Percentiles rank a stretch among this genome's conserved stretches.
These are phyloP conservation scores for Pseudogymnoascus sp. DNA, from an alignment of 2,329 filamentous ascomycete species.

Conservation along the genomic window DNA sequence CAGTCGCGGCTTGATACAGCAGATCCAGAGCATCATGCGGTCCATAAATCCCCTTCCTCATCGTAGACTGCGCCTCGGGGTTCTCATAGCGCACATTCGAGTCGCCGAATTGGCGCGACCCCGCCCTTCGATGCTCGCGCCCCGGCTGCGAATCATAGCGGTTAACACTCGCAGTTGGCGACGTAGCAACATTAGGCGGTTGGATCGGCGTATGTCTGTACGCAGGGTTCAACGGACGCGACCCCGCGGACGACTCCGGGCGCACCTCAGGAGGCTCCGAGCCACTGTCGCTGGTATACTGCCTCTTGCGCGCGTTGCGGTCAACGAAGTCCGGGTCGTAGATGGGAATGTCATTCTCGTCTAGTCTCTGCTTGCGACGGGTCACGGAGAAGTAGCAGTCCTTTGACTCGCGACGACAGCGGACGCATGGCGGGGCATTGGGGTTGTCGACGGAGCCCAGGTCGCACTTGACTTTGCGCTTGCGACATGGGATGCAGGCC, in stretches of 20 bases:
- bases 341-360: conserved; percentile 27
- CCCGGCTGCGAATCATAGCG: conserved; percentile 55
- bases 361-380: conserved; percentile 76
- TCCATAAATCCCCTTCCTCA: conserved; percentile 70
- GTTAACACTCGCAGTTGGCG: conserved; percentile 57
- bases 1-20: conserved; percentile 75
- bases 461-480: conserved; percentile 48
- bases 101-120: conserved; percentile 35
- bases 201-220: neutral
- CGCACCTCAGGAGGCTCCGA: conserved; percentile 31
- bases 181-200: conserved; percentile 36
- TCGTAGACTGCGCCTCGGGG: conserved; percentile 54
- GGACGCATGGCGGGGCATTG: conserved; percentile 84
- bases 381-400: conserved; percentile 96
- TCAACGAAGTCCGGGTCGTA: conserved; percentile 57
- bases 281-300: conserved; percentile 37
- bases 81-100: conserved; percentile 55
- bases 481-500: conserved; percentile 43
- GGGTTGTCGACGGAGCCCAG: conserved; percentile 79
- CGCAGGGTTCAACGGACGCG: conserved; percentile 22
- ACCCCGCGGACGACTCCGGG: conserved; percentile 19
- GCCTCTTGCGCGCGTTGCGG: conserved; percentile 64
- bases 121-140: conserved; percentile 22
- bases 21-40: conserved; percentile 89
- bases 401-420: conserved; percentile 90